Base-by-base conservation (phyloP, 495 filamentous ascomycete species). In the Margaritispora aquatica region DNA sequence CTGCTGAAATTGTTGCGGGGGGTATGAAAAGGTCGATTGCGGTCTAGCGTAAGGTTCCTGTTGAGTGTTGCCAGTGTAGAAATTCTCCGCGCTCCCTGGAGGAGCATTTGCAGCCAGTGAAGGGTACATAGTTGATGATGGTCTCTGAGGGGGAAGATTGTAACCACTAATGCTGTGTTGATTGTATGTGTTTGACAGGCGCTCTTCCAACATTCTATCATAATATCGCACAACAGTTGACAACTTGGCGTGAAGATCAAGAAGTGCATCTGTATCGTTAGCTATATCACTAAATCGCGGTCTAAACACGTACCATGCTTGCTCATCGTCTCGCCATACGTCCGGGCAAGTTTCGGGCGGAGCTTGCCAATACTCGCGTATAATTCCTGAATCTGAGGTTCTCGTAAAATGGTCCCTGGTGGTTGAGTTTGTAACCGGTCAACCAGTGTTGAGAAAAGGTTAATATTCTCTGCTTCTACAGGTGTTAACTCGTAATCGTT, bases 261-360 rank as follows among this genome's bases (percentile, higher is more conserved):
- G 84, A 10, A 98, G 79, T 1, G 94, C 92, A 69, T 98, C 82
- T 84, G 62, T 36, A 61, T 53, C 21, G 61, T 79, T 60, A 79
- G 70, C 24, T 26, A 58, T 58, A 11, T 3, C 27, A 54, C 10
- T 46, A 10, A 15, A 17, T 21, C 1, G 20, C n/a, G n/a, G n/a
- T n/a, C n/a, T n/a, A n/a, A n/a, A n/a, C n/a, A 77, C 84, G 69
- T 77, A 90, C 92, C 93, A 71, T 97, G 94, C 73, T 97, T 98
- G 80, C 93, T 97, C 94, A 97, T 97, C 0, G 94, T 97, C 74
- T 98, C 94, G 36, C 94, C 94, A 73, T 97, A 97, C 8, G 93
- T 97, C 55, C 94, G 83, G 17, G 95, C 95, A 54, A 98, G 76
- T 72, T 98, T 98, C 1, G 94, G 94, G 51, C 94, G 84, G 59